phyloP scores from a whole-genome alignment of 129 eudicot genomes.

The Arctium lappa region DNA sequence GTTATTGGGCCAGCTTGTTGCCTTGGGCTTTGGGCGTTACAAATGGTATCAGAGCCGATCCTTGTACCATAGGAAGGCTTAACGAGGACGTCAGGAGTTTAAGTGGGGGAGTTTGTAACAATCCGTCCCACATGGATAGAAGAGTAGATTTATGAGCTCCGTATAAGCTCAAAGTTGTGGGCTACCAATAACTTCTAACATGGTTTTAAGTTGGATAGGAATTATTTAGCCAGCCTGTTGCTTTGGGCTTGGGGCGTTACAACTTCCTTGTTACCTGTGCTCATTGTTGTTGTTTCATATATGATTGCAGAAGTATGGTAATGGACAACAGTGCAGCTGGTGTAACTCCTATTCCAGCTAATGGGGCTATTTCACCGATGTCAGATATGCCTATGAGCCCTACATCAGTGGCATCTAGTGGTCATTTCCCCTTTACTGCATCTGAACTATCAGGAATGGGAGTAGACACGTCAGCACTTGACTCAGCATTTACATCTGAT shows the following conservation, averaged over 20 bases:
- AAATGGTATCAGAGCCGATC: too few species aligned
- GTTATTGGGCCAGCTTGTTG: too few species aligned
- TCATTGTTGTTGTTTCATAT: conserved; percentile 12
- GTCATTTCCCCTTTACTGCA: conserved; percentile 90
- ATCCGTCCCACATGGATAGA: too few species aligned
- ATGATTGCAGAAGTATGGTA: conserved; percentile 47
- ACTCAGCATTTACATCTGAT: conserved; percentile 80
- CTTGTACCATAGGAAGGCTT: too few species aligned
- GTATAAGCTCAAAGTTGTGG: not conserved
- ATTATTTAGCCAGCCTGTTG: too few species aligned
- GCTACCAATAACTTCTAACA: not conserved
- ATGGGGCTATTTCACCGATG: conserved; percentile 79
- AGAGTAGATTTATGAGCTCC: not conserved
- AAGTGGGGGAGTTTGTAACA: too few species aligned
- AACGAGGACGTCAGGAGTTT: too few species aligned
- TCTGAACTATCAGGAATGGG: conserved; percentile 92
- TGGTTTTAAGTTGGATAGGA: not conserved
- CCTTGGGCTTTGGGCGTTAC: too few species aligned
- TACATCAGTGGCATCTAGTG: conserved; percentile 93
- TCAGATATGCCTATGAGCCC: conserved; percentile 95
- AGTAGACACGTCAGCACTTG: conserved; percentile 83
- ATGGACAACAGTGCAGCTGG: conserved; percentile 59
- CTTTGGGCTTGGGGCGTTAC: too few species aligned
- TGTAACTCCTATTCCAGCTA: conserved; percentile 54
- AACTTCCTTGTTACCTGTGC: conserved; percentile 5